These are phyloP conservation scores for Monosporascus sp. DNA, from an alignment of 2,329 filamentous ascomycete genomes.

Conservation along the genomic window DNA sequence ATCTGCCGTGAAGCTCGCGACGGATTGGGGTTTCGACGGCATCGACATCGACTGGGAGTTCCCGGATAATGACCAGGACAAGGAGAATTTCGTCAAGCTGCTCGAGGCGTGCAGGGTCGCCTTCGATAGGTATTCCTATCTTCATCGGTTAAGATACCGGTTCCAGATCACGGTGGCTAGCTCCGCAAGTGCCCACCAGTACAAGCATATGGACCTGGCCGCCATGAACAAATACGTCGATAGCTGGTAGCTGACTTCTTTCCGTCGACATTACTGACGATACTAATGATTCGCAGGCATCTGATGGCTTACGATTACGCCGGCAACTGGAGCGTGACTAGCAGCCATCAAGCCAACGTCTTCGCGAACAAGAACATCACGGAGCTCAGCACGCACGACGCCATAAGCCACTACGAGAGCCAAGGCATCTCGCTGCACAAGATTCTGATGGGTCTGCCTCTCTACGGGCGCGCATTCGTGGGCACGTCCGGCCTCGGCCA, in stretches of 20 bases:
- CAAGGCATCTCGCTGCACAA: slow-evolving; percentile 57
- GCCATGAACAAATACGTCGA: slow-evolving; percentile 54
- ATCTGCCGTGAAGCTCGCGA: slow-evolving; percentile 62
- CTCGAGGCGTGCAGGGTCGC: slow-evolving; percentile 37
- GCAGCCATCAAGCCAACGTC: slow-evolving; percentile 68
- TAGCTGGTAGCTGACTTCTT: slow-evolving; percentile 37
- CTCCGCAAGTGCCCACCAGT: slow-evolving; percentile 43
- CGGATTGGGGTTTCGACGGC: slow-evolving; percentile 59
- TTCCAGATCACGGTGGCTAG: slow-evolving; percentile 48
- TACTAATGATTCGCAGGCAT: slow-evolving; percentile 24
- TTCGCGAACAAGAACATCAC: slow-evolving; percentile 55
- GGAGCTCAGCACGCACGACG: slow-evolving; percentile 62
- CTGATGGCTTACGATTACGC: slow-evolving; percentile 68
- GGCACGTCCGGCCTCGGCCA: slow-evolving; percentile 62
- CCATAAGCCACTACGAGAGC: slow-evolving; percentile 57
- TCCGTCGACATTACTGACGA: not conserved
- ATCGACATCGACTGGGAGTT: slow-evolving; percentile 56
- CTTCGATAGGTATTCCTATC: slow-evolving; percentile 22
- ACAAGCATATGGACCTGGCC: slow-evolving; percentile 43
- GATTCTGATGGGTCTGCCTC: slow-evolving; percentile 69
- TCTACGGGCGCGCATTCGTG: slow-evolving; percentile 72
- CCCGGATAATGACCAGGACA: slow-evolving; percentile 34
- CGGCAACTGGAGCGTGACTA: slow-evolving; percentile 57
- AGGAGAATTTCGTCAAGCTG: slow-evolving; percentile 36
- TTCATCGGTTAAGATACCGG: slow-evolving; percentile 30